phyloP scores from a whole-genome alignment of 2,329 filamentous ascomycete species.

The Stachybotrys chlorohalonatus region DNA sequence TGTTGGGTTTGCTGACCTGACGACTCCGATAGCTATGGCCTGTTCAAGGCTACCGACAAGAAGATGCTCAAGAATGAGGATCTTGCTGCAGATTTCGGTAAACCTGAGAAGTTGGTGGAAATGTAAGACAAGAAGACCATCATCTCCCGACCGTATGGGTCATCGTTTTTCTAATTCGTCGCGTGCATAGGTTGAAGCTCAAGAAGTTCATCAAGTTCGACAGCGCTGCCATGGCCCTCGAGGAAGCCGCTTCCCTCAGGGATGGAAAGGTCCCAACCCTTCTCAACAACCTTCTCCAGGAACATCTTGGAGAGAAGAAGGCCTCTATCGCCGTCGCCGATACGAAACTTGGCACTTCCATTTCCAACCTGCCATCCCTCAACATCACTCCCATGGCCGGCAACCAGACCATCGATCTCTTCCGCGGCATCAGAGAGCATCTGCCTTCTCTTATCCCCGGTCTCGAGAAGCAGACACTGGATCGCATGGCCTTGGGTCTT shows the following conservation, averaged over 20 bases:
- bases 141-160: constrained; percentile 2
- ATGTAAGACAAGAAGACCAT: constrained; percentile 51
- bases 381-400: constrained; percentile 73
- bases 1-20: not conserved
- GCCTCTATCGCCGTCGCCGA: constrained; percentile 89
- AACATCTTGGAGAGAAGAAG: constrained; percentile 96
- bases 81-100: constrained; percentile 63
- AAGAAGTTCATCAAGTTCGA: constrained; percentile 98
- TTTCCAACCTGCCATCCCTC: constrained; percentile 83
- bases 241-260: constrained; percentile 80
- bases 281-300: constrained; percentile 71
- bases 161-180: not conserved
- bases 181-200: constrained; percentile 63
- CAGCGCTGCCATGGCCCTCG: constrained; percentile 79
- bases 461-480: constrained; percentile 73
- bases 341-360: constrained; percentile 82
- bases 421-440: constrained; percentile 88
- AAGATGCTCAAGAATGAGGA: constrained; percentile 89
- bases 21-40: constrained; percentile 65
- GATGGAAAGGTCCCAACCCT: constrained; percentile 93
- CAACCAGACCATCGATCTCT: constrained; percentile 60
- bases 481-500: constrained; percentile 91
- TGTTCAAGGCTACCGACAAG: constrained; percentile 98
- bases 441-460: constrained; percentile 85
- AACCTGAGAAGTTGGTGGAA: constrained; percentile 76